Evolutionary conservation across 441 rosid species (phyloP).

Genomic region (Pelargonium australe): DNA sequence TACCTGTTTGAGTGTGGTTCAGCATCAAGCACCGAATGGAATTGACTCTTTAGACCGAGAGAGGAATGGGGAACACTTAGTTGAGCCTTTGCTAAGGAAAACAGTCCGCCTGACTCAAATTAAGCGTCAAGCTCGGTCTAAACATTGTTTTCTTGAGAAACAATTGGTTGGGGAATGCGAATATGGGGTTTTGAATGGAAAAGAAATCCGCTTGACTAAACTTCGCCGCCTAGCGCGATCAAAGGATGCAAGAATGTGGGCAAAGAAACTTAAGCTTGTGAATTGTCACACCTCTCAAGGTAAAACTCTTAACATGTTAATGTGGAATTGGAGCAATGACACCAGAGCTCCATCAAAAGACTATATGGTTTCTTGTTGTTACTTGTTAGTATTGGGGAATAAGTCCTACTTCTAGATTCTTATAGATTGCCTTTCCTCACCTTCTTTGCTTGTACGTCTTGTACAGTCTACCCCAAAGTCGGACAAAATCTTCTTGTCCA

Average conservation of each 20-base stretch:
- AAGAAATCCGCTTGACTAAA: not conserved
- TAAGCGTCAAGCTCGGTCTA: constrained; percentile 5
- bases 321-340: not conserved
- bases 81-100: not conserved
- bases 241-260: not conserved
- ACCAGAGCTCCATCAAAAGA: not conserved
- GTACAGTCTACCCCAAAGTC: not conserved
- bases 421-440: not conserved
- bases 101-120: not conserved
- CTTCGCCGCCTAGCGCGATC: not conserved
- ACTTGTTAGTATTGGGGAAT: not conserved
- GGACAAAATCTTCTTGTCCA: not conserved
- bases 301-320: not conserved
- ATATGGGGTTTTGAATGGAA: not conserved
- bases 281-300: not conserved
- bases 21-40: not conserved
- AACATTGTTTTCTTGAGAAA: not conserved
- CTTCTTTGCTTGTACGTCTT: not conserved
- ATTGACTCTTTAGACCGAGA: not conserved
- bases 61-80: constrained; percentile 1
- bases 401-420: not conserved
- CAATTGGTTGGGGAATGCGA: not conserved
- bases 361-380: not conserved
- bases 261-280: not conserved
- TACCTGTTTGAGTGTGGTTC: not conserved